Conservation (phyloP, 768 basidiomycete species). For the Boletellus ananiceps region DNA sequence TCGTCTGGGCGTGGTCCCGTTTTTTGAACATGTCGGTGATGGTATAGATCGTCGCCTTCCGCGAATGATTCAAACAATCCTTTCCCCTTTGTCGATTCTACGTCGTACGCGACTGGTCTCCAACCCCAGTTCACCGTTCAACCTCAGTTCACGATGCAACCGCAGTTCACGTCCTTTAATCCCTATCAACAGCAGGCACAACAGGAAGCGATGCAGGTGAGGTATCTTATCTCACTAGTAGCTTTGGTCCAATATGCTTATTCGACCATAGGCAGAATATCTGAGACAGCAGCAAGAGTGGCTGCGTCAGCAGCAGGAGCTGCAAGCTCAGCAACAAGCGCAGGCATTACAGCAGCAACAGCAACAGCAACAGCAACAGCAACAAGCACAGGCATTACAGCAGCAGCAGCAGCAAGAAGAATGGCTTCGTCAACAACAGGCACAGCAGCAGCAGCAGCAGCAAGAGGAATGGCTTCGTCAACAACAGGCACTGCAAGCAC, state of each 20-base stretch:
- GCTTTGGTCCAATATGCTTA: constrained; percentile 5
- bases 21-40: constrained; percentile 1
- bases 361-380: constrained; percentile 32
- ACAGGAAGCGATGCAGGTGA: constrained; percentile 76
- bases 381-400: constrained; percentile 15
- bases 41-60: constrained; percentile 28
- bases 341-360: constrained; percentile 42
- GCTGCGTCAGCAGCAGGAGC: constrained; percentile 59
- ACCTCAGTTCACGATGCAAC: constrained; percentile 70
- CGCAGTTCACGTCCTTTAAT: constrained; percentile 91
- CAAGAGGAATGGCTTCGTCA: constrained; percentile 61
- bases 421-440: constrained; percentile 61
- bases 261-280: constrained; percentile 37
- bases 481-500: constrained; percentile 48
- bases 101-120: constrained; percentile 52
- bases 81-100: constrained; percentile 59
- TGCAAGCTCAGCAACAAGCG: constrained; percentile 40
- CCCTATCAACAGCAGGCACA: constrained; percentile 91
- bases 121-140: constrained; percentile 76
- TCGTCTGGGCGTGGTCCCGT: constrained; percentile 2
- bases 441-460: constrained; percentile 32
- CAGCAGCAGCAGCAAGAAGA: constrained; percentile 46
- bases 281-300: constrained; percentile 61
- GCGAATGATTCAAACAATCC: constrained; percentile 42
- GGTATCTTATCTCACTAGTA: background rate